phyloP scores from a whole-genome alignment of 2,329 filamentous ascomycete genomes.

The Aspergillus felis region DNA sequence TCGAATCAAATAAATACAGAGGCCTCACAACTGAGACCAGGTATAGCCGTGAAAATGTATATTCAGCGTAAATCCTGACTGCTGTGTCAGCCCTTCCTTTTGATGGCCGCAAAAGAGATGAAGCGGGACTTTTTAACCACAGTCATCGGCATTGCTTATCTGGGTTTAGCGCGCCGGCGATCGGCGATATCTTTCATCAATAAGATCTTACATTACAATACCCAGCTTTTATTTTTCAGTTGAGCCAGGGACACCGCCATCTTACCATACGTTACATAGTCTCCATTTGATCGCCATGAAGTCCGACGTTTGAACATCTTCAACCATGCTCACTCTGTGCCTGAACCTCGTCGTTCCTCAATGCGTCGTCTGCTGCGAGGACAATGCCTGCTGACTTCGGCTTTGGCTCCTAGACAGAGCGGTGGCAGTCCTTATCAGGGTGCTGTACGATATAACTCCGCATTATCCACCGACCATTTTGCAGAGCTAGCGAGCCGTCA shows the following conservation, averaged over 20 bases:
- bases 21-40: too few species aligned
- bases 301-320: not conserved
- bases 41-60: too few species aligned
- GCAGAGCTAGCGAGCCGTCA: slow-evolving; percentile 31
- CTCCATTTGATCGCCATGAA: not conserved
- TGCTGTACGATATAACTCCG: slow-evolving; percentile 26
- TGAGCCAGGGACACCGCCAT: not conserved
- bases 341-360: not conserved
- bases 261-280: not conserved
- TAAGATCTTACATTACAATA: not conserved
- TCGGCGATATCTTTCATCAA: slow-evolving; percentile 13
- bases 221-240: not conserved
- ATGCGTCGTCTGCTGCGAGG: slow-evolving; percentile 4
- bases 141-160: slow-evolving; percentile 14
- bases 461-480: slow-evolving; percentile 27
- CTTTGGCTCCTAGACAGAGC: slow-evolving; percentile 9
- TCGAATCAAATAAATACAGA: too few species aligned
- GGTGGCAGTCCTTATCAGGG: not conserved
- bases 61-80: too few species aligned
- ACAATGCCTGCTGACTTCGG: slow-evolving; percentile 16
- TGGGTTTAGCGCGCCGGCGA: slow-evolving; percentile 25
- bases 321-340: not conserved
- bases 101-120: not conserved
- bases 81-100: not conserved
- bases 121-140: not conserved